phyloP scores from a whole-genome alignment of 225 moss, liverwort and hornwort species.

The Straminergon stramineum region DNA sequence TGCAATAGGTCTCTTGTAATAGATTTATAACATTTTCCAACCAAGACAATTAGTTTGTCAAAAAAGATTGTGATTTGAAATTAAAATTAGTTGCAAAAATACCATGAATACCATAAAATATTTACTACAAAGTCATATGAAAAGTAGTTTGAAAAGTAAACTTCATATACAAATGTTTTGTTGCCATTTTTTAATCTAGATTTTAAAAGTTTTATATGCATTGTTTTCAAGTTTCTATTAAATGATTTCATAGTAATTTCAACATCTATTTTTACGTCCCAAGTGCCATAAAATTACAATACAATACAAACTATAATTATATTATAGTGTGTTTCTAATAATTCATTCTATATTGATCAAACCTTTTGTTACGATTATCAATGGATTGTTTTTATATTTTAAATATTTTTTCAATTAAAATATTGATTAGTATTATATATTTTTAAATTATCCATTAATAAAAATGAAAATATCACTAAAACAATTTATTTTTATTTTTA shows the following conservation, averaged over 20 bases:
- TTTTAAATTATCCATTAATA: too few relatives aligned
- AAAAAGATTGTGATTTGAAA: neutral
- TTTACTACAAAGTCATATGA: too few relatives aligned
- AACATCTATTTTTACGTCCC: neutral
- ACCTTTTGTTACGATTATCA: neutral
- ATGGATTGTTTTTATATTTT: neutral
- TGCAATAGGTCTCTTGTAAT: neutral
- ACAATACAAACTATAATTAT: neutral
- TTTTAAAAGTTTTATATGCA: too few relatives aligned
- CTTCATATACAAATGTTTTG: neutral
- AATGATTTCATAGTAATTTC: neutral
- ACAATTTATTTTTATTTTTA: neutral
- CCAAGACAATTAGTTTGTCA: neutral
- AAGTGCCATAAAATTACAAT: neutral
- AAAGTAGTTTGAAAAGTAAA: neutral
- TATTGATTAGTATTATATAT: accelerated
- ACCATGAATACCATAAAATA: too few relatives aligned
- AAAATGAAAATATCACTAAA: accelerated
- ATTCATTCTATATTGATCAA: neutral
- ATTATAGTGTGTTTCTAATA: neutral
- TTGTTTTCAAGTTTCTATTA: neutral
- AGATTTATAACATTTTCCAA: neutral
- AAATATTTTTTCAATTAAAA: neutral
- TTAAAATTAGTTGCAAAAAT: too few relatives aligned
- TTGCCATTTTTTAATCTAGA: neutral